A percentile compares a stretch with the other conserved stretches of the same genome.
phyloP scores from a whole-genome alignment of 768 basidiomycete species.

The Amanita phalloides region DNA sequence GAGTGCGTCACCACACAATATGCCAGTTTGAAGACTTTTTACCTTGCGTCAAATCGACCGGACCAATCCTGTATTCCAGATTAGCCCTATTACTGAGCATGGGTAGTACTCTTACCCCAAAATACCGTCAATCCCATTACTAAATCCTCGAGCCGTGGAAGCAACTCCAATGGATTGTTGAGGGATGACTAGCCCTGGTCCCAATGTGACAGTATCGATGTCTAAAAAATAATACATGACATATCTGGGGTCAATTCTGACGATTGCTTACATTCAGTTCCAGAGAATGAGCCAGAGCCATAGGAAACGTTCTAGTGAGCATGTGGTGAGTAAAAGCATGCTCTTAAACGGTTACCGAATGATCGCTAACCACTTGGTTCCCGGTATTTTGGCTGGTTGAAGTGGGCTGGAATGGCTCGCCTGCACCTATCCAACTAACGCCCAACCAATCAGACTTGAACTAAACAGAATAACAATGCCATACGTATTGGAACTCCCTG shows the following conservation, averaged over 20 bases:
- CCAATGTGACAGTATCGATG: slow-evolving; percentile 36
- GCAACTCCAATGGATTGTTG: slow-evolving; percentile 40
- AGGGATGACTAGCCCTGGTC: slow-evolving; percentile 27
- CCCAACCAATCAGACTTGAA: background rate
- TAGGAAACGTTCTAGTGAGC: slow-evolving; percentile 35
- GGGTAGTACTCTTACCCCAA: slow-evolving; percentile 23
- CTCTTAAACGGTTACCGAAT: background rate
- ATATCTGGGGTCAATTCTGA: background rate
- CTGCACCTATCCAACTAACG: slow-evolving; percentile 41
- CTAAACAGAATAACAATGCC: background rate
- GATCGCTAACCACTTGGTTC: slow-evolving; percentile 21
- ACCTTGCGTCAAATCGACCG: slow-evolving; percentile 34
- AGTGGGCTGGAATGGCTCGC: slow-evolving; percentile 32
- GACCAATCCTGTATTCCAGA: slow-evolving; percentile 29
- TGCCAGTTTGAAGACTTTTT: background rate
- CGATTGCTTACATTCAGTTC: slow-evolving; percentile 34
- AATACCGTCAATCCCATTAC: slow-evolving; percentile 38
- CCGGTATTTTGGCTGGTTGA: slow-evolving; percentile 27
- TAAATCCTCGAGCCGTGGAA: slow-evolving; percentile 29
- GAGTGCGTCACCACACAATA: background rate
- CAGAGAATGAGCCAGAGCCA: slow-evolving; percentile 42
- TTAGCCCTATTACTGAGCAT: background rate
- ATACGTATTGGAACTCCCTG: slow-evolving; percentile 25
- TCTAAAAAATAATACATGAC: slow-evolving; percentile 16
- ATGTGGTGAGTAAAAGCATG: slow-evolving; percentile 2